A percentile compares a stretch with the other conserved stretches of the same genome.
Evolutionary conservation across 2,329 filamentous ascomycete species (phyloP).

Genomic region (Penicillium hesseltinei): DNA sequence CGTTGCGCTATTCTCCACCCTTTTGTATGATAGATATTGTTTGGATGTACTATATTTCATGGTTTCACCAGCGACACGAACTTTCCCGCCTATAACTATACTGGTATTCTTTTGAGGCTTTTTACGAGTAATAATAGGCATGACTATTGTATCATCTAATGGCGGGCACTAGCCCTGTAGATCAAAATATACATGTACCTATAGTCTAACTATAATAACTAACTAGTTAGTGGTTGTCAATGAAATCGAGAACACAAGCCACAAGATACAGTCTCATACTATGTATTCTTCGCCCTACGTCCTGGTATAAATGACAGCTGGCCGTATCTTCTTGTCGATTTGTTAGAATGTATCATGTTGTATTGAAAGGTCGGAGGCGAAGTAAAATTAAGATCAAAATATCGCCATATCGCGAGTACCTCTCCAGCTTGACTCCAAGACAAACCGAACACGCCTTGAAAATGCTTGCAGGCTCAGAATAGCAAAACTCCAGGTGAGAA

Average conservation of each 20-base stretch:
- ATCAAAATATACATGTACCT: neutral
- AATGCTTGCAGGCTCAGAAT: constrained; percentile 13
- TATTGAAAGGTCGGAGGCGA: constrained; percentile 8
- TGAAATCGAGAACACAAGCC: neutral
- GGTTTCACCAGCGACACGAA: neutral
- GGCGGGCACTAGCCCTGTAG: too few species aligned
- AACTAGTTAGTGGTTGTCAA: neutral
- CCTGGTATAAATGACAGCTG: neutral
- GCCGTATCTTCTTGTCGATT: neutral
- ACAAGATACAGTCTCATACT: neutral
- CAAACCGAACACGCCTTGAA: constrained; percentile 13
- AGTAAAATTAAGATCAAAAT: constrained; percentile 21
- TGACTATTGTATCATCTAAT: neutral
- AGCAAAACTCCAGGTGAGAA: constrained; percentile 18
- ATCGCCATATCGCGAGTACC: constrained; percentile 18
- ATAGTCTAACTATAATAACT: neutral
- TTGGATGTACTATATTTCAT: constrained; percentile 27
- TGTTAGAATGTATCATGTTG: neutral
- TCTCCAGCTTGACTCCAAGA: constrained; percentile 12
- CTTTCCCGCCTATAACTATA: neutral
- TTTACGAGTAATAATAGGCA: neutral
- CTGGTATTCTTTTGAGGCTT: neutral
- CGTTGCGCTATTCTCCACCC: constrained; percentile 2
- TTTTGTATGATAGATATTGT: constrained; percentile 23
- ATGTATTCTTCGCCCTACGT: neutral